These are phyloP conservation scores for Ustulina deusta DNA, from an alignment of 2,329 filamentous ascomycete genomes.

Conservation along the genomic window DNA sequence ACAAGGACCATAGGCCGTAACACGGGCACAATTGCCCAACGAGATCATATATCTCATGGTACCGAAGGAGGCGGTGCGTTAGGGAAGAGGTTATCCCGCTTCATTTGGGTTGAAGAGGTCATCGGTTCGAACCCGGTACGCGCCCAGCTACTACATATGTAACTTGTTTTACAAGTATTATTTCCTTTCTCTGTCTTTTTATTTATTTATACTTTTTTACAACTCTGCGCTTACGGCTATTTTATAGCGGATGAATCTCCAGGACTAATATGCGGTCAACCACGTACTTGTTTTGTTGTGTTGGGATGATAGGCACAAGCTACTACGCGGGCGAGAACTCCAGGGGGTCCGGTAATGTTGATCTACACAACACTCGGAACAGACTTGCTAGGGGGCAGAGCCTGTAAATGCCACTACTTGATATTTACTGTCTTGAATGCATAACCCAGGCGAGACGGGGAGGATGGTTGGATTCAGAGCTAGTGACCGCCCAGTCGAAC, in stretches of 20 bases:
- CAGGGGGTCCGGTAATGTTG: background rate
- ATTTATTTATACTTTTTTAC: no score
- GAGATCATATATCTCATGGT: background rate
- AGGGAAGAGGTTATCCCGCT: conserved; percentile 39
- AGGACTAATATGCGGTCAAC: background rate
- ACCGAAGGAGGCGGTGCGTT: conserved; percentile 19
- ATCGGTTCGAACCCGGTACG: conserved; percentile 37
- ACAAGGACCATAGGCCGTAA: background rate
- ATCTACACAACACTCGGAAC: no score
- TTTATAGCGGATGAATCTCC: no score
- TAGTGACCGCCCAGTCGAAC: no score
- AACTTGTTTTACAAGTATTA: background rate
- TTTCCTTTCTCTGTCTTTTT: background rate
- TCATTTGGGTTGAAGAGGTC: conserved; percentile 37
- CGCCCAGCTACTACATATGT: conserved; percentile 4
- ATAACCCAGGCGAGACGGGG: no score
- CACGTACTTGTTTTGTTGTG: background rate
- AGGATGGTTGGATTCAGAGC: no score
- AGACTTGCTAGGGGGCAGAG: no score
- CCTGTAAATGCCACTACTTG: no score
- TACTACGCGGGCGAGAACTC: background rate
- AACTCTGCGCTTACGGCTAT: no score
- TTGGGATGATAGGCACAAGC: background rate
- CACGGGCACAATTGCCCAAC: background rate
- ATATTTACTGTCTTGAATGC: no score